phyloP scores from a whole-genome alignment of 176 grass and related monocot species.

The Musa beccarii region DNA sequence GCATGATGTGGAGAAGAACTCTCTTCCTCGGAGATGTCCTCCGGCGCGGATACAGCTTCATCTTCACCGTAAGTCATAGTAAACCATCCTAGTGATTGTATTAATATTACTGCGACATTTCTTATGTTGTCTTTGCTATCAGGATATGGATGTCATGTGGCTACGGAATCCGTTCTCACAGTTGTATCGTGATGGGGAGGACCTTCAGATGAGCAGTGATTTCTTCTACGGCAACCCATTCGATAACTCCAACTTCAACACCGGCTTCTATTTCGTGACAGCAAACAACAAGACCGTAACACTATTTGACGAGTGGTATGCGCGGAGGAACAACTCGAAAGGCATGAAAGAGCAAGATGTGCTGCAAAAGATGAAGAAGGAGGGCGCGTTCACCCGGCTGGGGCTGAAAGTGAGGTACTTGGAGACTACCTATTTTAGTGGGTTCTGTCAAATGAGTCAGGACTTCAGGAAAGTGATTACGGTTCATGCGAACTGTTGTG shows the following conservation, averaged over 20 bases:
- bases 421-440: constrained; percentile 8
- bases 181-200: background rate
- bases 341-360: constrained; percentile 14
- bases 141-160: constrained; percentile 24
- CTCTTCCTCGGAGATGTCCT: constrained; percentile 54
- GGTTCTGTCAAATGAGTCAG: constrained; percentile 12
- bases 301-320: constrained; percentile 13
- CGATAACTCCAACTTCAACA: constrained; percentile 9
- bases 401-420: constrained; percentile 3
- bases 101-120: background rate
- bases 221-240: background rate
- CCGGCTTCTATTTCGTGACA: background rate
- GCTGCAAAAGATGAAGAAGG: background rate
- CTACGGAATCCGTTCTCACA: constrained; percentile 5
- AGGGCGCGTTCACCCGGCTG: background rate
- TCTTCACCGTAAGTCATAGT: constrained; percentile 43
- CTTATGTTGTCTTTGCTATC: background rate
- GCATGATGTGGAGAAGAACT: constrained; percentile 70
- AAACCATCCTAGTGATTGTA: no score
- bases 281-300: constrained; percentile 2
- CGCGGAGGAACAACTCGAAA: background rate
- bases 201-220: constrained; percentile 5
- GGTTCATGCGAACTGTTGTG: constrained; percentile 11
- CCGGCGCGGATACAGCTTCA: constrained; percentile 46
- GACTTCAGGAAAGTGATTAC: constrained; percentile 6